phyloP scores from a whole-genome alignment of 2,329 filamentous ascomycete species.

The Boeremia exigua region DNA sequence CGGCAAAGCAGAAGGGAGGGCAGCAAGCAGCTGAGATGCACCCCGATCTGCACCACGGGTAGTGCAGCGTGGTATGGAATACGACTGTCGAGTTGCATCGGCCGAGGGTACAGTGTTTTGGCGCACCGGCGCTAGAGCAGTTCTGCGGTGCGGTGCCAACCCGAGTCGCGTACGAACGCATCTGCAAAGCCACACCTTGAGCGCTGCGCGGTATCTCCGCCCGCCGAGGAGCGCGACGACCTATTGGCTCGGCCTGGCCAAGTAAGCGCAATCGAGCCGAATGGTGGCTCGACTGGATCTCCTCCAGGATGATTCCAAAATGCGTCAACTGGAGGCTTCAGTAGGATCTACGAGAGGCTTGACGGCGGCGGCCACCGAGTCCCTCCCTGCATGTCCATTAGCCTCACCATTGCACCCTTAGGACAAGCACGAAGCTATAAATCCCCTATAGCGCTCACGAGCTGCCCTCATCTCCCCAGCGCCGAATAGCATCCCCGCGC shows the following conservation, averaged over 20 bases:
- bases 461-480: constrained; percentile 19
- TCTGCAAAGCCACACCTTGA: constrained; percentile 20
- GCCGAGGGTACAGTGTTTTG: constrained; percentile 15
- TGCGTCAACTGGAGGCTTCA: constrained; percentile 34
- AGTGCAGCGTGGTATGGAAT: constrained; percentile 3
- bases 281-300: constrained; percentile 41
- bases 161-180: constrained; percentile 16
- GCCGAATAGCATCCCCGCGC: constrained; percentile 22
- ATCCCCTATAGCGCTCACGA: constrained; percentile 26
- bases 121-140: constrained; percentile 6
- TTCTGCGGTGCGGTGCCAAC: constrained; percentile 13
- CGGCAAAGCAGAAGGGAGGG: constrained; percentile 22
- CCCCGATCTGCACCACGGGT: constrained; percentile 9
- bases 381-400: constrained; percentile 26
- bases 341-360: constrained; percentile 29
- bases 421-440: constrained; percentile 32
- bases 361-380: constrained; percentile 41
- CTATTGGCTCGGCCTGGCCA: constrained; percentile 35
- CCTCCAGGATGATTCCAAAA: constrained; percentile 41
- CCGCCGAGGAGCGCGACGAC: constrained; percentile 10
- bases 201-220: constrained; percentile 18
- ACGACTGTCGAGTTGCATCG: constrained; percentile 9
- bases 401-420: constrained; percentile 5
- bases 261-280: constrained; percentile 30
- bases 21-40: constrained; percentile 30